Base-by-base conservation (phyloP, 2,329 filamentous ascomycete species). In the Phialophora tarda region DNA sequence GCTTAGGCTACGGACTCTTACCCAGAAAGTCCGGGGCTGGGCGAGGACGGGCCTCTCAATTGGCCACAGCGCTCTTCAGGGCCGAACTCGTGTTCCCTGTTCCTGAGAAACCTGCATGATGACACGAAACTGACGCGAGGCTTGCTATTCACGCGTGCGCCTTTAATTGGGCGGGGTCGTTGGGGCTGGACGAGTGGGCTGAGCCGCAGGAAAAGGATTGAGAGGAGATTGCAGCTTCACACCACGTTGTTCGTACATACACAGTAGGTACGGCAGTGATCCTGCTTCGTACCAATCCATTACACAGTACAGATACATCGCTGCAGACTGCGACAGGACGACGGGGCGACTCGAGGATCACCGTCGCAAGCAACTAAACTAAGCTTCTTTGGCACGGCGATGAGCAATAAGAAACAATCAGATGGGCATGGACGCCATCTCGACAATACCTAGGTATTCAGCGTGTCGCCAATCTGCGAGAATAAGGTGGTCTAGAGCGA, bases 101-200 rank as follows among this genome's bases (percentile, higher is more conserved):
- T 41, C 38, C 63, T 60, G 63, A 41, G 57, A 47, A 24, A n/a
- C 50, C 30, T 53, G 59, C 59, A 32, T 51, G 41, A 24, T 48
- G 28, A 62, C 66, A 65, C 66, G 66, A 68, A 63, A 64, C 23
- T 68, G 55, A 68, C 66, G 62, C 66, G 65, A 62, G 44, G 26
- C 32, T 41, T 53, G 23, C 59, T 11, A 41, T 54, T 53, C 51
- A 51, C 59, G 59, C 59, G 59, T 51, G 28, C 26, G 24, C 28
- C 41, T 61, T 54, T 61, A n/a, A 61, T 61, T 61, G 48, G 59
- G 48, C 14, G 59, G 47, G 17, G 23, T 30, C 14, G 17, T 44
- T n/a, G 48, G 53, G 47, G 48, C 59, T 53, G 32, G 28, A n/a
- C 28, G 23, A 28, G 12, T 17, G 12, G 48, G 17, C 14, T 50